Base-by-base conservation (phyloP, 306 rosid species). In the Amphicarpaea edgeworthii region DNA sequence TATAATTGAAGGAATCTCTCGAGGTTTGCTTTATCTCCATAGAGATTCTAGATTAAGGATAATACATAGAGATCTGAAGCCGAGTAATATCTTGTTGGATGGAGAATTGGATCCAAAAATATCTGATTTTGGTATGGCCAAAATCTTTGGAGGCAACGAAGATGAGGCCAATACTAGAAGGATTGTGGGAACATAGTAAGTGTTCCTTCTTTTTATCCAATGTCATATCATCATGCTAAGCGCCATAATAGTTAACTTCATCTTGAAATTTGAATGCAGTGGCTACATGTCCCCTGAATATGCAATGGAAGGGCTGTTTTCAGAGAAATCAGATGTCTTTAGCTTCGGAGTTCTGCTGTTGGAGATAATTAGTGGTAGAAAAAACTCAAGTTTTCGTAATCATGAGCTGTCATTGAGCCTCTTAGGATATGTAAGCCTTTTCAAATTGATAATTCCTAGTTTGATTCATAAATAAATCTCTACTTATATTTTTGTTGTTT, bases 41-140 rank as follows among this genome's bases (percentile, higher is more conserved):
- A 28, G 32, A 20, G 78, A 83, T 23, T 83, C 78, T 6, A 79
- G 78, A 54, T 16, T 83, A 34, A 75, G 12, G 63, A 74, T 79
- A 20, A 79, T 62, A 21, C 70, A 78, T 8, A 78, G 81, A 60
- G 77, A 83, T 11, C n/a, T 78, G 2, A 83, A 83, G 37, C 14
- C 72, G 2, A 57, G 60, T 32, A 82, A 83, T 40, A 73, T 83
- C 6, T 59, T 78, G 20, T 20, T 78, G 3, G 80, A 83, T 16
- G 57, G 12, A 49, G 62, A 72, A 6, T 1, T 54, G 30, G 21
- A 54, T 54, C 61, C 61, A 21, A 54, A 54, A 54, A 54, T 54
- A 20, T 54, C 59, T 0, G 59, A 51, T 20, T 51, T 51, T 54
- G 32, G 61, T 10, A 9, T 21, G 32, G 61, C 61, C 7, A 54